Conservation (phyloP, 2,329 filamentous ascomycete genomes). For the Sporothrix brasiliensis region DNA sequence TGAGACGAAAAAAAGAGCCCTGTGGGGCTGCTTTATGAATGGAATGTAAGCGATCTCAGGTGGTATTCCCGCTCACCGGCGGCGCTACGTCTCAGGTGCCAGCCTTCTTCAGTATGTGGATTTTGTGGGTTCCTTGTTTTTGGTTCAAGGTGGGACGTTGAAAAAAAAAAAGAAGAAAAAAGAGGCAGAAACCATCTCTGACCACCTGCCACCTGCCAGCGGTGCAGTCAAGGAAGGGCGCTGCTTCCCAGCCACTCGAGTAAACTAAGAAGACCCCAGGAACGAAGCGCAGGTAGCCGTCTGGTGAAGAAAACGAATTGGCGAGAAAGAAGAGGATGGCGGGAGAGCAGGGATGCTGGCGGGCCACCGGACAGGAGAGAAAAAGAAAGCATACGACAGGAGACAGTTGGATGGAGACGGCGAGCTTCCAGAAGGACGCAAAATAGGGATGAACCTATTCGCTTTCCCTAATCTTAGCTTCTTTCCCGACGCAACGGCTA, state of each 20-base stretch:
- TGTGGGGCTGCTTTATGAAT: slow-evolving; percentile 25
- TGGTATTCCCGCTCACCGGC: slow-evolving; percentile 24
- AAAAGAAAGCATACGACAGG: not conserved
- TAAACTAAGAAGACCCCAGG: slow-evolving; percentile 17
- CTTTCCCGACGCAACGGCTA: slow-evolving; percentile 2
- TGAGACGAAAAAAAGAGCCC: not conserved
- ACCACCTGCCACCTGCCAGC: slow-evolving; percentile 17
- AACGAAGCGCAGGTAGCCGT: not conserved
- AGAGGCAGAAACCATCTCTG: not conserved
- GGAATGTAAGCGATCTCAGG: slow-evolving; percentile 26
- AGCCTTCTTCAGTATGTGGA: slow-evolving; percentile 24
- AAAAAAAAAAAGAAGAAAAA: not conserved
- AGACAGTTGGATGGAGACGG: not conserved
- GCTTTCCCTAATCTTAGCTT: not conserved
- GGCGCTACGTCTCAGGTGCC: slow-evolving; percentile 28
- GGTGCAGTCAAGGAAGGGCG: slow-evolving; percentile 17
- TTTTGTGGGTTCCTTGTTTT: slow-evolving; percentile 4
- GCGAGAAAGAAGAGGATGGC: not conserved
- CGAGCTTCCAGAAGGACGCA: slow-evolving; percentile 13
- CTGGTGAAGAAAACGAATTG: not conserved
- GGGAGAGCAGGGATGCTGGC: not conserved
- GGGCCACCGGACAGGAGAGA: not conserved
- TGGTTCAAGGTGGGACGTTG: not conserved
- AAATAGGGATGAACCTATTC: not conserved
- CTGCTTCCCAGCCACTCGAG: slow-evolving; percentile 16